Percentiles rank a stretch among this genome's conserved stretches.
Evolutionary conservation across 352 stramenopile genomes (phyloP).

Genomic region (Phytophthora boehmeriae): DNA sequence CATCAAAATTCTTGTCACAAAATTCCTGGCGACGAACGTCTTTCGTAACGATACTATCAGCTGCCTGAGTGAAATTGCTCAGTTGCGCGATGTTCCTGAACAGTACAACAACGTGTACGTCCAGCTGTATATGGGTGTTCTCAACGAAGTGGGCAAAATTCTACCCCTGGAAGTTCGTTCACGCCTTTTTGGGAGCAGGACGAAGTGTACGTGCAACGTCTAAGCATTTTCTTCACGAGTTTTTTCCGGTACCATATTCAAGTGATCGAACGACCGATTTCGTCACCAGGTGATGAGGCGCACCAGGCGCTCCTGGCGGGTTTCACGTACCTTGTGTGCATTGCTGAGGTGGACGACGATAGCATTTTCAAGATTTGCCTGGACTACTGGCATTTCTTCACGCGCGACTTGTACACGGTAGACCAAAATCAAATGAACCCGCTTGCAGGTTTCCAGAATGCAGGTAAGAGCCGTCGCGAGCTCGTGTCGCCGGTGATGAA

Average conservation of each 20-base stretch:
- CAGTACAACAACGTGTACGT: slow-evolving; percentile 96
- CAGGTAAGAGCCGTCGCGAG: slow-evolving; percentile 59
- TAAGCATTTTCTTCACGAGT: slow-evolving; percentile 97
- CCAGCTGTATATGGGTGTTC: slow-evolving; percentile 94
- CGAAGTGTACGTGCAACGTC: slow-evolving; percentile 96
- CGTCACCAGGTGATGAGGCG: slow-evolving; percentile 77
- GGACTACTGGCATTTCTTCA: slow-evolving; percentile 98
- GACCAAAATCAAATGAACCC: slow-evolving; percentile 82
- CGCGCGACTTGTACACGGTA: slow-evolving; percentile 95
- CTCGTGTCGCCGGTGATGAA: slow-evolving; percentile 91
- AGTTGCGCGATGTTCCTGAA: slow-evolving; percentile 90
- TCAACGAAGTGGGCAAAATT: slow-evolving; percentile 93
- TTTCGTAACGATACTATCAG: slow-evolving; percentile 98
- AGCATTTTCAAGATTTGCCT: slow-evolving; percentile 99
- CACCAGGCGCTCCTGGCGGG: slow-evolving; percentile 92
- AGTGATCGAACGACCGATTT: slow-evolving; percentile 93
- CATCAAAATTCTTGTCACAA: slow-evolving; percentile 95
- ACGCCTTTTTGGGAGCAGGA: slow-evolving; percentile 94
- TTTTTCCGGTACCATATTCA: slow-evolving; percentile 95
- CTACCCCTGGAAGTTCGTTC: slow-evolving; percentile 93
- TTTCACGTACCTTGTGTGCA: slow-evolving; percentile 93
- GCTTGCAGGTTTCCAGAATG: slow-evolving; percentile 65
- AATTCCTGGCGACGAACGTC: slow-evolving; percentile 94
- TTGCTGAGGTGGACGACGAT: slow-evolving; percentile 93
- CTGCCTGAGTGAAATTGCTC: slow-evolving; percentile 98